phyloP scores from a whole-genome alignment of 2,329 filamentous ascomycete genomes.

The Orbilia javanica region DNA sequence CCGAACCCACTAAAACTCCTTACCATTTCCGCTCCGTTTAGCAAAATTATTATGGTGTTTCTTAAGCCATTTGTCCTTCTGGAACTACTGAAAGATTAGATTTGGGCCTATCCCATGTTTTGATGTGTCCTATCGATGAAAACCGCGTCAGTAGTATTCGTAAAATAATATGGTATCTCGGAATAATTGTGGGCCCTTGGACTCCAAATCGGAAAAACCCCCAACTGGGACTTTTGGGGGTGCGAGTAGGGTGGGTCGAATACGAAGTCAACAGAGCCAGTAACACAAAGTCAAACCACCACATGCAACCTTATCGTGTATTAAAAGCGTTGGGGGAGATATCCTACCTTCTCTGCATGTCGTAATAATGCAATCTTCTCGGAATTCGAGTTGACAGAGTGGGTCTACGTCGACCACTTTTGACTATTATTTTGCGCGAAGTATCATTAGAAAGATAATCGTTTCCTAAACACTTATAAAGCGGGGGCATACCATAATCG shows the following conservation, averaged over 20 bases:
- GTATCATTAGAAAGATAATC: conserved; percentile 37
- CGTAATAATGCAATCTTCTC: conserved; percentile 91
- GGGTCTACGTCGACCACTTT: conserved; percentile 89
- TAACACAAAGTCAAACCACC: background rate
- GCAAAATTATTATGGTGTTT: background rate
- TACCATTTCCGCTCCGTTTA: background rate
- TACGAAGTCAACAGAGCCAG: conserved; percentile 9
- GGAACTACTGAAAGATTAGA: conserved; percentile 49
- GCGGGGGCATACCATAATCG: conserved; percentile 78
- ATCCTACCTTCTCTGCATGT: conserved; percentile 87
- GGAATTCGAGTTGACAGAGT: conserved; percentile 90
- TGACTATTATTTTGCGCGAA: conserved; percentile 69
- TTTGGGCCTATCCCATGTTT: conserved; percentile 77
- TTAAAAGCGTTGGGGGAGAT: conserved; percentile 53
- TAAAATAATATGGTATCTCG: background rate
- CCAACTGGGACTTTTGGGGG: background rate
- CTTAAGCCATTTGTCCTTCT: conserved; percentile 20
- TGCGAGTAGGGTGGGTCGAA: conserved; percentile 7
- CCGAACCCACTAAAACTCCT: conserved; percentile 1
- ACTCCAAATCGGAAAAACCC: conserved; percentile 29
- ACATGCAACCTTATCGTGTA: conserved; percentile 18
- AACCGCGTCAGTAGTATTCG: background rate
- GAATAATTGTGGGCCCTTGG: conserved; percentile 15
- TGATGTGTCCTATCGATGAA: conserved; percentile 74
- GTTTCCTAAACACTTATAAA: background rate